A percentile compares a stretch with the other conserved stretches of the same genome.
Evolutionary conservation across 768 basidiomycete genomes (phyloP).

Genomic region (Agaricus bisporus): DNA sequence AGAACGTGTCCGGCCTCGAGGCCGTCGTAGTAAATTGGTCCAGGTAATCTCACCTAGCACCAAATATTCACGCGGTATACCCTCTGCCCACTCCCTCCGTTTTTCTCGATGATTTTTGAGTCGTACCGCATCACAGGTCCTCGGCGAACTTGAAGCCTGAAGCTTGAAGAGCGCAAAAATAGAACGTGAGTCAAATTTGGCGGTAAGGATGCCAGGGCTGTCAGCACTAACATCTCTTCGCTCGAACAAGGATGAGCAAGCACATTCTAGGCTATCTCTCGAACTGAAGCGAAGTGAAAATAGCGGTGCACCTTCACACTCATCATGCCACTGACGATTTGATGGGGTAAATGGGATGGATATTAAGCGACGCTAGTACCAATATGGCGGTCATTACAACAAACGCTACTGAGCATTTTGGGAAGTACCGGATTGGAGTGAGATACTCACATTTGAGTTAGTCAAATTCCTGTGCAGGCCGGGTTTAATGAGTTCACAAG

Average conservation of each 20-base stretch:
- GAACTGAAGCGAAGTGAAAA: not conserved
- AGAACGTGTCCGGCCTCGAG: slow-evolving; percentile 44
- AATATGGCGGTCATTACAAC: not conserved
- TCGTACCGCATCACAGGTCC: not conserved
- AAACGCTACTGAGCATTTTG: not conserved
- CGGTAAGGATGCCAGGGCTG: not conserved
- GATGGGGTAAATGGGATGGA: not conserved
- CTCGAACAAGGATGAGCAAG: slow-evolving; percentile 3
- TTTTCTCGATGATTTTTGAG: not conserved
- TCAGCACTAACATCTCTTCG: not conserved
- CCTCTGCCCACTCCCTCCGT: slow-evolving; percentile 10
- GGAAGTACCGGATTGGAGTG: not conserved
- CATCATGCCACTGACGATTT: not conserved
- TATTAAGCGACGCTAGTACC: not conserved
- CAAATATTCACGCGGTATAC: slow-evolving; percentile 6
- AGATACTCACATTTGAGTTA: not conserved
- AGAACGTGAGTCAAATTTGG: not conserved
- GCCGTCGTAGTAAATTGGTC: slow-evolving; percentile 15
- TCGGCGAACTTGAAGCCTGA: not conserved
- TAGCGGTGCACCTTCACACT: not conserved
- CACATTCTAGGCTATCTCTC: not conserved
- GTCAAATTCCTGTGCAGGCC: slow-evolving; percentile 1
- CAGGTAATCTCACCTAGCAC: slow-evolving; percentile 4
- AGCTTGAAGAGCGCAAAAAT: not conserved
- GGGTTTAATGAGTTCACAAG: not conserved